Evolutionary conservation across 257 asterid species (phyloP).

Genomic region (Plantago ovata): DNA sequence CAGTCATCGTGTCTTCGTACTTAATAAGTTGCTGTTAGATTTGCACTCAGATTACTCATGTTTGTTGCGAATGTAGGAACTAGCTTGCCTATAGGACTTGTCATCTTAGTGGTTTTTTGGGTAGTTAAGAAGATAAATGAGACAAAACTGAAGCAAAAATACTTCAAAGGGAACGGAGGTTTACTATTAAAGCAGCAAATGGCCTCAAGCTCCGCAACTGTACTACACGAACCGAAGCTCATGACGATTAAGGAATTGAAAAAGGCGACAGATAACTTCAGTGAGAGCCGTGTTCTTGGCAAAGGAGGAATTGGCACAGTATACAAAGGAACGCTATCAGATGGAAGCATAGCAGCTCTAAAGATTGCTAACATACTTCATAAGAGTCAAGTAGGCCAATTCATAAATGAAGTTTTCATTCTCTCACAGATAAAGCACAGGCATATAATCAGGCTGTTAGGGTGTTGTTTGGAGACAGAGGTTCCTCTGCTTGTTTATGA

Average conservation of each 20-base stretch:
- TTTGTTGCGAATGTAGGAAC: constrained; percentile 12
- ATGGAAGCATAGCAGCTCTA: constrained; percentile 32
- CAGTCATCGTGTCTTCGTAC: no score
- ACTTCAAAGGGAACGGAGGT: constrained; percentile 37
- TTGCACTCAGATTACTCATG: background rate
- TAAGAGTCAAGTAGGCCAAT: constrained; percentile 27
- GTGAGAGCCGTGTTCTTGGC: constrained; percentile 25
- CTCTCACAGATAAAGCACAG: constrained; percentile 38
- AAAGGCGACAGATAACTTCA: constrained; percentile 32
- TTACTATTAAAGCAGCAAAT: constrained; percentile 27
- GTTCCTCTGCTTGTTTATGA: constrained; percentile 27
- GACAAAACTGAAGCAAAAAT: constrained; percentile 20
- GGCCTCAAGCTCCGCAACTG: constrained; percentile 14
- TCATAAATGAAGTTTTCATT: constrained; percentile 36
- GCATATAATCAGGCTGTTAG: constrained; percentile 27
- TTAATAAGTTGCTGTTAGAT: background rate
- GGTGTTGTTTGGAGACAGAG: constrained; percentile 27
- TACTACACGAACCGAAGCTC: constrained; percentile 15
- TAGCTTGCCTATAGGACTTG: constrained; percentile 15
- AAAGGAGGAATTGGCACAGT: constrained; percentile 31
- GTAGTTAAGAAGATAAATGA: constrained; percentile 15
- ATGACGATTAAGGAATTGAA: constrained; percentile 28
- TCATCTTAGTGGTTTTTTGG: background rate
- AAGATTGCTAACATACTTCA: constrained; percentile 34
- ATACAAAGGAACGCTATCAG: constrained; percentile 31